Evolutionary conservation across 441 rosid species (phyloP).

Genomic region (Gossypium davidsonii): DNA sequence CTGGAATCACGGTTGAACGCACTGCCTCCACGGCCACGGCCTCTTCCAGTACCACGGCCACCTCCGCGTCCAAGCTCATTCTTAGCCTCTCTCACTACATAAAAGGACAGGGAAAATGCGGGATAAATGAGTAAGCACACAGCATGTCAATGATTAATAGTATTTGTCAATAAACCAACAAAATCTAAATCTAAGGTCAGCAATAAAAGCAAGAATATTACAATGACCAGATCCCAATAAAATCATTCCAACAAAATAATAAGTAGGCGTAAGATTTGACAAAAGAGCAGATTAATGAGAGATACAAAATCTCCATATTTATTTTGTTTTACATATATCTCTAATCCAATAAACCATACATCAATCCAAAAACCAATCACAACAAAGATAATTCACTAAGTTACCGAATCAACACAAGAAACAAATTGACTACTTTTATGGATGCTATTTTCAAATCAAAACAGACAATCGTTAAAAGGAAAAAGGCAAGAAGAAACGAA

Average conservation of each 20-base stretch:
- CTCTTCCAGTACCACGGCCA: constrained; percentile 46
- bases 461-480: neutral
- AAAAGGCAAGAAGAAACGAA: neutral
- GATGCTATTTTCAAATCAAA: neutral
- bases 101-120: neutral
- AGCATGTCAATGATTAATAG: neutral
- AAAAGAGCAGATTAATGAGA: neutral
- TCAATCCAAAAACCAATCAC: neutral
- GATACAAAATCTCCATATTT: neutral
- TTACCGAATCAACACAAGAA: neutral
- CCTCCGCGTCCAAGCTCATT: constrained; percentile 52
- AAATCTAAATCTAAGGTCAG: neutral
- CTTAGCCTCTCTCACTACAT: constrained; percentile 49
- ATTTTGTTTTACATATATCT: neutral
- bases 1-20: constrained; percentile 49
- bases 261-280: neutral
- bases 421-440: neutral
- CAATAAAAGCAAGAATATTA: neutral
- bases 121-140: neutral
- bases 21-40: constrained; percentile 36
- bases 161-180: neutral
- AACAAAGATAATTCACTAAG: neutral
- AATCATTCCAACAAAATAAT: neutral
- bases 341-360: neutral
- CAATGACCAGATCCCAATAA: neutral